Evolutionary conservation across 2,329 filamentous ascomycete species (phyloP), one percentile per base, ranked within the genome.

Genomic region (Amphichorda felina): DNA sequence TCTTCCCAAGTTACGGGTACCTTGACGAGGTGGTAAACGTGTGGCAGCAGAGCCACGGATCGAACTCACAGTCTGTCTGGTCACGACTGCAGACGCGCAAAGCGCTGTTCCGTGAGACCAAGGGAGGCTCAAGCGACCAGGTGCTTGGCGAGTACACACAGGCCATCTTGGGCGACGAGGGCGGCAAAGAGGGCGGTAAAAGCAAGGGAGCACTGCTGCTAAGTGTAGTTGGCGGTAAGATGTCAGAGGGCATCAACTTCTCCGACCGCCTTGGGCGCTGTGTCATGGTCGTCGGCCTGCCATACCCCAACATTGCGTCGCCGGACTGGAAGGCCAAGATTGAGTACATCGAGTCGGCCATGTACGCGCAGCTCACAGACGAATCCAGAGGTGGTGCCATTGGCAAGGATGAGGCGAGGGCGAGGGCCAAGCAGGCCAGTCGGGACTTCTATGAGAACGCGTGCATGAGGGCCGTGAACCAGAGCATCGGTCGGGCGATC

Each of bases 231-330:
- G 89, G 89, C 37, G 91, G 91, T 11, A 94, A 89, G 45, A 80
- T 98, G 61, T 94, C 85, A 39, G 91, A 98, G 59, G 91, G 91
- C 44, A 98, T 98, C 62, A 98, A 98, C 59, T 98, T 98, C 61
- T 89, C 85, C 1, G 88, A 98, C 59, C 69, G 72, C 3, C 75
- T 98, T 1, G 91, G 91, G 2, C 79, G 91, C 18, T 89, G 84
- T 36, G 87, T 98, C 8, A 65, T 94, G 11, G 82, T 96, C n/a
- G 75, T 96, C 11, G 91, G 91, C 0, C 63, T 98, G 4, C 91
- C 91, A 0, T 98, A 93, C 46, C 87, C 91, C 0, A 98, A 96
- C 47, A 78, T 87, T 36, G 75, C 83, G 45, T 86, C 82, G 8
- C 79, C 87, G 2, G 86, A 95, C 49, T 96, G 89, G 89, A 87